Evolutionary conservation across 2,329 filamentous ascomycete genomes (phyloP).

Genomic region (Fusarium multiceps): DNA sequence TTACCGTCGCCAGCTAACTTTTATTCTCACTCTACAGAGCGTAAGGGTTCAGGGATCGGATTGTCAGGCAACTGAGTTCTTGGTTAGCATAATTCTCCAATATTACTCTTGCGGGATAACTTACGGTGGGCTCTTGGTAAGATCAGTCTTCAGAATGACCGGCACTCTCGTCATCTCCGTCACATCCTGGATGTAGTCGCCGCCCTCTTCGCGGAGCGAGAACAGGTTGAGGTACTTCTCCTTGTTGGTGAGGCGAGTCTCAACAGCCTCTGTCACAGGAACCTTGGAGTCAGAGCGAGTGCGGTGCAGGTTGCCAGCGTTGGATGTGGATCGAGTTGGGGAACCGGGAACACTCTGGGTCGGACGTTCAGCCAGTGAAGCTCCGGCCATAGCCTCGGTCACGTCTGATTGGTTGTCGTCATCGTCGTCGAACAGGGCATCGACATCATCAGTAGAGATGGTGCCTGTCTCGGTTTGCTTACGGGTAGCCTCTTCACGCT

Average conservation of each 20-base stretch:
- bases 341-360: constrained; percentile 97
- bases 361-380: constrained; percentile 87
- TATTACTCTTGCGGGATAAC: constrained; percentile 57
- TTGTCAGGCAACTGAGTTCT: constrained; percentile 76
- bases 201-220: constrained; percentile 88
- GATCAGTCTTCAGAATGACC: constrained; percentile 98
- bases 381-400: constrained; percentile 91
- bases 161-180: constrained; percentile 97
- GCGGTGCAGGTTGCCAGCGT: constrained; percentile 78
- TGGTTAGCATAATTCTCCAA: constrained; percentile 38
- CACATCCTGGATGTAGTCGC: constrained; percentile 97
- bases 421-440: constrained; percentile 96
- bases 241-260: constrained; percentile 87
- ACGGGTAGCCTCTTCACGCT: constrained; percentile 89
- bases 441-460: constrained; percentile 90
- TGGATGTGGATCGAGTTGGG: constrained; percentile 79
- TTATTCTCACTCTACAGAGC: constrained; percentile 61
- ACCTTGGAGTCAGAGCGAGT: constrained; percentile 96
- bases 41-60: constrained; percentile 83
- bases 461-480: constrained; percentile 96
- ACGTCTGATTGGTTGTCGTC: constrained; percentile 88
- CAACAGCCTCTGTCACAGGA: constrained; percentile 76
- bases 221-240: constrained; percentile 96
- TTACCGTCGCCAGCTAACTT: constrained; percentile 23
- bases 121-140: constrained; percentile 99